Conservation (phyloP, 116 monocot species). For the Cymodocea nodosa region DNA sequence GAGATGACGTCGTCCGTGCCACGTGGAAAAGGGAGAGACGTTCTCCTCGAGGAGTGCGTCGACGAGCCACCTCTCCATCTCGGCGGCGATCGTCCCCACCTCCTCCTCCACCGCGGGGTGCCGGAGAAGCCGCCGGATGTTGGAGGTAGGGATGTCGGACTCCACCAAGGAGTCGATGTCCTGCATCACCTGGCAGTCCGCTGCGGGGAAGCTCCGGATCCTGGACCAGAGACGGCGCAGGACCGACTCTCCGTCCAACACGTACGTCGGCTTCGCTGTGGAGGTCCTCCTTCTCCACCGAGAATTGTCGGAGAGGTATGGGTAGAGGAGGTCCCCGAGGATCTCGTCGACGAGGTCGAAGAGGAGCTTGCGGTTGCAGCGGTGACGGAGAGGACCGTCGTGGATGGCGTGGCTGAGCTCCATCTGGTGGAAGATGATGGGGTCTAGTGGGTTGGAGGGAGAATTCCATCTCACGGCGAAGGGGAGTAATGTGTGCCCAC, state of each 20-base stretch:
- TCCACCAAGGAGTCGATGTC: conserved; percentile 18
- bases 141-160: conserved; percentile 10
- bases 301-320: background rate
- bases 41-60: conserved; percentile 15
- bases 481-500: background rate
- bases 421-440: conserved; percentile 56
- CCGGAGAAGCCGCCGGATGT: conserved; percentile 13
- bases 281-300: background rate
- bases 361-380: conserved; percentile 28
- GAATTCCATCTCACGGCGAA: conserved; percentile 29
- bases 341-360: conserved; percentile 23
- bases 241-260: conserved; percentile 3
- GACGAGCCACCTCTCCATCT: conserved; percentile 8
- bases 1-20: background rate
- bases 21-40: background rate
- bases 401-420: conserved; percentile 24
- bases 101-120: conserved; percentile 18
- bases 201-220: conserved; percentile 6
- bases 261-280: background rate
- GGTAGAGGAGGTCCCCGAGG: conserved; percentile 11
- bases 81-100: conserved; percentile 8
- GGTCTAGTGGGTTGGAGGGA: conserved; percentile 47
- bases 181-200: conserved; percentile 8
- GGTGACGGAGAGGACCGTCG: conserved; percentile 1
- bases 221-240: conserved; percentile 3